These are phyloP conservation scores for Actinomortierella ambigua DNA, from an alignment of 371 early-diverging fungal species.

Conservation along the genomic window DNA sequence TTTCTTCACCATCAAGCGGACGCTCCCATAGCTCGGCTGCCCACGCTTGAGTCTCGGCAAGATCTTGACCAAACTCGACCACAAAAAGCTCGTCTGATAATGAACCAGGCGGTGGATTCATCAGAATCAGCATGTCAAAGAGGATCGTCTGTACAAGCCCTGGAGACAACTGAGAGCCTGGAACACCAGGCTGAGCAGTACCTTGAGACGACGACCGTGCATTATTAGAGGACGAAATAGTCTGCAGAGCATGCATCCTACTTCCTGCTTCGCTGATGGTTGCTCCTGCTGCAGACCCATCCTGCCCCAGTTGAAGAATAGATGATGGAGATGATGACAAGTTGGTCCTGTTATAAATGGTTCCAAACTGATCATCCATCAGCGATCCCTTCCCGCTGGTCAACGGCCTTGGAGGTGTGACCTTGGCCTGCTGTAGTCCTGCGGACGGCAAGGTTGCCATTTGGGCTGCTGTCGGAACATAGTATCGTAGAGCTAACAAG, in stretches of 20 bases:
- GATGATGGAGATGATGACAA: slow-evolving; percentile 11
- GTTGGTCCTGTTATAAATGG: slow-evolving; percentile 6
- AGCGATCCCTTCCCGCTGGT: too few relatives aligned
- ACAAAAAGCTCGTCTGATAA: slow-evolving; percentile 26
- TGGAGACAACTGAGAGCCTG: slow-evolving; percentile 9
- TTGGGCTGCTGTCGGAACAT: slow-evolving; percentile 14
- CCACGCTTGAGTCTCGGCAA: slow-evolving; percentile 34
- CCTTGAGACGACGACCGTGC: not conserved
- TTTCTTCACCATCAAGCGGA: slow-evolving; percentile 15
- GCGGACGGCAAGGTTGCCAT: slow-evolving; percentile 3
- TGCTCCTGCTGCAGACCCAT: not conserved
- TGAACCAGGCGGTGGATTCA: slow-evolving; percentile 15
- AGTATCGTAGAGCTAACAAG: slow-evolving; percentile 34
- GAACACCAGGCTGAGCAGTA: not conserved
- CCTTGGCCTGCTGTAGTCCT: too few relatives aligned
- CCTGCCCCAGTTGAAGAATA: slow-evolving; percentile 19
- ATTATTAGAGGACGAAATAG: not conserved
- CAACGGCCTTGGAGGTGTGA: too few relatives aligned
- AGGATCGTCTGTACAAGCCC: slow-evolving; percentile 22
- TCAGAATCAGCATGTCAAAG: slow-evolving; percentile 31
- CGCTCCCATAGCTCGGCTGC: slow-evolving; percentile 38
- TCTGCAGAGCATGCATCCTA: not conserved
- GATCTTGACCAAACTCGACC: slow-evolving; percentile 31
- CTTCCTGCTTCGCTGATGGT: not conserved
- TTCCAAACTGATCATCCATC: not conserved